phyloP scores from a whole-genome alignment of 768 basidiomycete species.

The Chiua virens region DNA sequence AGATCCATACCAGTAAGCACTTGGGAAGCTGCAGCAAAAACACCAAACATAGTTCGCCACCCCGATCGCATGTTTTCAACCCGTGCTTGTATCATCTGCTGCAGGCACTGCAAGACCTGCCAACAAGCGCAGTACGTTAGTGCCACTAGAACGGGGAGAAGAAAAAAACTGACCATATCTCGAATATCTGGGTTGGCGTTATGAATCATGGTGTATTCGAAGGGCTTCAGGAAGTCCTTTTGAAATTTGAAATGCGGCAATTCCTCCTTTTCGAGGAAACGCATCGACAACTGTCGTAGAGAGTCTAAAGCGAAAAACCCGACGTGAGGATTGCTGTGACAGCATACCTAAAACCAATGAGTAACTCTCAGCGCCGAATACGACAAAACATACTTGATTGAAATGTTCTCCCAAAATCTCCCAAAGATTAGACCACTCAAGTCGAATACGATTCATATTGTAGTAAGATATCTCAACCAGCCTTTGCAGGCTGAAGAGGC shows the following conservation, averaged over 20 bases:
- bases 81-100: slow-evolving; percentile 97
- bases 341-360: slow-evolving; percentile 73
- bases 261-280: slow-evolving; percentile 98
- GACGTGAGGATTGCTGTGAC: slow-evolving; percentile 96
- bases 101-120: slow-evolving; percentile 93
- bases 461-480: slow-evolving; percentile 99
- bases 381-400: slow-evolving; percentile 68
- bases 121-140: neutral
- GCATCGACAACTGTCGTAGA: slow-evolving; percentile 94
- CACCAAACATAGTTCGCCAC: slow-evolving; percentile 99
- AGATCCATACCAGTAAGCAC: slow-evolving; percentile 70
- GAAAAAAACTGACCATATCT: slow-evolving; percentile 72
- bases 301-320: slow-evolving; percentile 97
- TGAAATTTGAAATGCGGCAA: slow-evolving; percentile 98
- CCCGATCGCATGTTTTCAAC: slow-evolving; percentile 96
- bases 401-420: slow-evolving; percentile 98
- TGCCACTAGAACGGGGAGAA: neutral
- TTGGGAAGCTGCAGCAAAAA: slow-evolving; percentile 95
- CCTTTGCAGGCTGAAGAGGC: slow-evolving; percentile 96
- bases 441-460: slow-evolving; percentile 96
- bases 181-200: slow-evolving; percentile 94
- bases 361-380: neutral
- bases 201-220: slow-evolving; percentile 96
- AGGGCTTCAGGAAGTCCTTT: slow-evolving; percentile 97
- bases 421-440: slow-evolving; percentile 99